Percentiles rank a stretch among this genome's conserved stretches.
These are phyloP conservation scores for Xerocomus minutiporus DNA, from an alignment of 1,284 basidiomycete species.

Conservation along the genomic window DNA sequence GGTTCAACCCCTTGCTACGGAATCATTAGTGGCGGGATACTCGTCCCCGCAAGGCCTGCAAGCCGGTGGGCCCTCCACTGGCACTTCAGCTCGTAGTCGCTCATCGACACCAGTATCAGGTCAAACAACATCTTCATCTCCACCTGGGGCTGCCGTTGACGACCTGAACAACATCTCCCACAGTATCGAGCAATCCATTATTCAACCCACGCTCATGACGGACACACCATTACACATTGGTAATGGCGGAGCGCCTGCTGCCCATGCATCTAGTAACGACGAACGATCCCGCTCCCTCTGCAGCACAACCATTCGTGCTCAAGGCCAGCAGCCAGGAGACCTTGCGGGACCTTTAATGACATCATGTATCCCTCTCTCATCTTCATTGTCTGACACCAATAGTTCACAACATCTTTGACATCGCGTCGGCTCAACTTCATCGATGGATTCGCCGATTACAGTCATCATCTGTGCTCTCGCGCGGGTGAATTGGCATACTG, in stretches of 20 bases:
- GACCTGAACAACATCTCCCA: constrained; percentile 25
- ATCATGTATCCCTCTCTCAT: constrained; percentile 24
- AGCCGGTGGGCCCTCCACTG: constrained; percentile 10
- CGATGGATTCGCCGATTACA: constrained; percentile 34
- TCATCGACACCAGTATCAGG: constrained; percentile 34
- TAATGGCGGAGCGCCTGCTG: constrained; percentile 10
- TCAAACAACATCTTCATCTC: constrained; percentile 34
- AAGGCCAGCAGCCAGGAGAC: constrained; percentile 8
- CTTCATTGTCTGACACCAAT: constrained; percentile 27
- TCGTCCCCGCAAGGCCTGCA: constrained; percentile 6
- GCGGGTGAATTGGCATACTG: constrained; percentile 12
- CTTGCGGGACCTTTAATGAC: constrained; percentile 15
- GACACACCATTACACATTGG: constrained; percentile 5
- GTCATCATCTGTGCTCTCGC: constrained; percentile 9
- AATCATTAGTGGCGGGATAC: not conserved
- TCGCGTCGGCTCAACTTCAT: constrained; percentile 35
- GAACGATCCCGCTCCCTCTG: constrained; percentile 11
- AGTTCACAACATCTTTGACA: constrained; percentile 29
- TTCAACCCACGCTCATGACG: constrained; percentile 19
- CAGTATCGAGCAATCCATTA: constrained; percentile 24
- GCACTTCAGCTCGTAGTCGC: constrained; percentile 18
- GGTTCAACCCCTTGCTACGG: constrained; percentile 1
- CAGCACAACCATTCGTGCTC: constrained; percentile 4
- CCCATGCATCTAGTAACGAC: constrained; percentile 7
- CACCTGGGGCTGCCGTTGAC: constrained; percentile 23